A percentile compares a stretch with the other conserved stretches of the same genome.
These are phyloP conservation scores for Tuber microsphaerosporum DNA, from an alignment of 495 filamentous ascomycete species.

Conservation along the genomic window DNA sequence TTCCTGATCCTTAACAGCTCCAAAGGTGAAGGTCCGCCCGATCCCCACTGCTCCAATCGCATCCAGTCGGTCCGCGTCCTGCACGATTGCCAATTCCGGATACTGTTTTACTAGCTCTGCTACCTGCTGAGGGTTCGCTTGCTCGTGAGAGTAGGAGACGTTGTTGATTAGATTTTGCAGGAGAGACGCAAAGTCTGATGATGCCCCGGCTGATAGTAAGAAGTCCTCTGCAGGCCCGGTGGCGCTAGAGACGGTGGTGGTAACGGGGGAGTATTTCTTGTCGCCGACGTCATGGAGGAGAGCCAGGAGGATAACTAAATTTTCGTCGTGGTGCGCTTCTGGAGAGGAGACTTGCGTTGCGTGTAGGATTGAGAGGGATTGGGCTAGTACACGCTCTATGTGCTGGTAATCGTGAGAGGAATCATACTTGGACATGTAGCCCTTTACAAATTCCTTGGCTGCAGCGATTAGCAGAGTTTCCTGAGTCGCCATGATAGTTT, in stretches of 20 bases:
- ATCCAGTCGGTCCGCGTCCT: conserved; percentile 86
- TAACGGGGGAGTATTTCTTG: conserved; percentile 59
- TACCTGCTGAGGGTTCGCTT: conserved; percentile 52
- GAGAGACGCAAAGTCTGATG: conserved; percentile 51
- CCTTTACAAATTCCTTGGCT: conserved; percentile 25
- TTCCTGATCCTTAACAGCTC: conserved; percentile 52
- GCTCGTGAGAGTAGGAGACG: conserved; percentile 73
- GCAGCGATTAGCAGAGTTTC: conserved; percentile 16
- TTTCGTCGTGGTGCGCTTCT: conserved; percentile 45
- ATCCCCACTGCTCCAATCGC: conserved; percentile 81
- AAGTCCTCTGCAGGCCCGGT: conserved; percentile 47
- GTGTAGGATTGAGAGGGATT: conserved; percentile 57
- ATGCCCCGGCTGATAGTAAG: conserved; percentile 53
- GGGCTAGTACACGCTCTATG: conserved; percentile 66
- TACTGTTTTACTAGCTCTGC: conserved; percentile 50
- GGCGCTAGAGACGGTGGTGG: conserved; percentile 1
- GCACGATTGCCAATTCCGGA: conserved; percentile 75
- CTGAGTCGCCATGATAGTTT: background rate
- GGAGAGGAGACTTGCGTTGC: conserved; percentile 36
- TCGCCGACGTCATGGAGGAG: conserved; percentile 85
- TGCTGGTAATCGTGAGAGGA: conserved; percentile 79
- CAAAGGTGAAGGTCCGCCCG: conserved; percentile 68
- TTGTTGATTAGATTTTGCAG: conserved; percentile 64
- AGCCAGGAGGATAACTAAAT: conserved; percentile 62
- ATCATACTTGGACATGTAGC: conserved; percentile 75